Conservation (phyloP, 2,329 filamentous ascomycete species). For the Aspergillus quadrilineatus region DNA sequence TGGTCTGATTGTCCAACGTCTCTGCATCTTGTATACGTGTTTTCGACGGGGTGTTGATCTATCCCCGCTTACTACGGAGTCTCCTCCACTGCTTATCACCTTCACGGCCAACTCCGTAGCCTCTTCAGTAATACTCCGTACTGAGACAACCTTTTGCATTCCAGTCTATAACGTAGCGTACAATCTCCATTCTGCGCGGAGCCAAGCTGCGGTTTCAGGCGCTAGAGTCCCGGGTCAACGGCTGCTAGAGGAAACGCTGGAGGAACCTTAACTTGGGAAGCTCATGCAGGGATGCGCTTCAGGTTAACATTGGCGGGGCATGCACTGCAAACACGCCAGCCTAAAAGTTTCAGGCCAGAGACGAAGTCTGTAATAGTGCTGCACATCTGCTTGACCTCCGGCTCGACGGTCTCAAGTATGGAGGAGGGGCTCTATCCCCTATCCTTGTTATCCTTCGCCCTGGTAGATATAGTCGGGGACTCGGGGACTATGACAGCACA, state of each 20-base stretch:
- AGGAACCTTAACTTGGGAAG: background rate
- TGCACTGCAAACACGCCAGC: background rate
- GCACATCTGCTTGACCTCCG: too few relatives aligned
- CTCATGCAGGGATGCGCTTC: constrained; percentile 2
- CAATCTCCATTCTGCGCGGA: background rate
- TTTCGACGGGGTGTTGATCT: background rate
- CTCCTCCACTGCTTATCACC: background rate
- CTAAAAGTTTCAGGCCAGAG: background rate
- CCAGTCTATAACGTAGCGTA: too few relatives aligned
- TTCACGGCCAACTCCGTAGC: background rate
- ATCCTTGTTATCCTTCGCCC: too few relatives aligned
- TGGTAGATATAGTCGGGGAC: too few relatives aligned
- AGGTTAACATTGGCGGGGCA: background rate
- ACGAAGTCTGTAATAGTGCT: too few relatives aligned
- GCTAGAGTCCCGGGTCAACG: constrained; percentile 1
- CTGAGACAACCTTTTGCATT: too few relatives aligned
- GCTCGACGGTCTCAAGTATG: too few relatives aligned
- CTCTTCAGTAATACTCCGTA: background rate
- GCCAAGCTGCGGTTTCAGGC: background rate
- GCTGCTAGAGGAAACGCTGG: constrained; percentile 3
- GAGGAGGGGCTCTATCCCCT: too few relatives aligned
- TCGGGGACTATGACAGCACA: background rate
- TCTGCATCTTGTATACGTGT: background rate
- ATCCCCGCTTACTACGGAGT: background rate
- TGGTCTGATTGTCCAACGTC: constrained; percentile 15